A percentile compares a stretch with the other conserved stretches of the same genome.
Evolutionary conservation across 2,329 filamentous ascomycete species (phyloP).

Genomic region (Pseudogymnoascus sp.): DNA sequence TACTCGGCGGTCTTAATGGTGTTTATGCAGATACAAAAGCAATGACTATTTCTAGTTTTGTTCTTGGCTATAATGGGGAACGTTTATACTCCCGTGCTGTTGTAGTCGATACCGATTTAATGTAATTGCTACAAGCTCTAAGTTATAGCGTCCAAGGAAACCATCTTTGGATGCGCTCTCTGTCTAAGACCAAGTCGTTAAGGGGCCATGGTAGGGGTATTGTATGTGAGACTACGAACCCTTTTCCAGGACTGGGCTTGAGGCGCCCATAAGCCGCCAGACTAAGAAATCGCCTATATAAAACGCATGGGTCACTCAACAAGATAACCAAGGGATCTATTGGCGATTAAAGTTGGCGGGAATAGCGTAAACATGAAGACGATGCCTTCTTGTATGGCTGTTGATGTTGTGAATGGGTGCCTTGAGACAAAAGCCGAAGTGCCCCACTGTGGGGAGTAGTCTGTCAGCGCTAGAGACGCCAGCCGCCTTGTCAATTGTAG

Average conservation of each 20-base stretch:
- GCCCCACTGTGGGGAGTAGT: not conserved
- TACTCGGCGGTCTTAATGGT: constrained; percentile 14
- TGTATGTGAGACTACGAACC: not conserved
- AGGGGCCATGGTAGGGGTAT: not conserved
- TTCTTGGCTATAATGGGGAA: not conserved
- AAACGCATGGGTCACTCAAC: not conserved
- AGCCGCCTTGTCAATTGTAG: not conserved
- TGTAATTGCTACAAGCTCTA: not conserved
- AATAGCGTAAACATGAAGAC: not conserved
- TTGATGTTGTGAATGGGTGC: not conserved
- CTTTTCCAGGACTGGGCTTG: not conserved
- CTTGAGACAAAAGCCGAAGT: not conserved
- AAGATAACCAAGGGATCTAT: not conserved
- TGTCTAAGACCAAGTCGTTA: not conserved
- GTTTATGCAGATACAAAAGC: constrained; percentile 5
- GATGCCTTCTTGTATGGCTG: not conserved
- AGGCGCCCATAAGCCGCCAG: not conserved
- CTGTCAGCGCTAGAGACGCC: not conserved
- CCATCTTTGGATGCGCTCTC: not conserved
- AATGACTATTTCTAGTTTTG: not conserved
- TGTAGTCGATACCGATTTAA: not conserved
- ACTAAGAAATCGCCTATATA: not conserved
- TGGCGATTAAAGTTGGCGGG: not conserved
- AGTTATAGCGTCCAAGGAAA: not conserved
- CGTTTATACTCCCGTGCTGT: not conserved